Percentiles rank a stretch among this genome's conserved stretches.
Evolutionary conservation across 139 green algal species (phyloP).

Genomic region (Haematococcus sp.): DNA sequence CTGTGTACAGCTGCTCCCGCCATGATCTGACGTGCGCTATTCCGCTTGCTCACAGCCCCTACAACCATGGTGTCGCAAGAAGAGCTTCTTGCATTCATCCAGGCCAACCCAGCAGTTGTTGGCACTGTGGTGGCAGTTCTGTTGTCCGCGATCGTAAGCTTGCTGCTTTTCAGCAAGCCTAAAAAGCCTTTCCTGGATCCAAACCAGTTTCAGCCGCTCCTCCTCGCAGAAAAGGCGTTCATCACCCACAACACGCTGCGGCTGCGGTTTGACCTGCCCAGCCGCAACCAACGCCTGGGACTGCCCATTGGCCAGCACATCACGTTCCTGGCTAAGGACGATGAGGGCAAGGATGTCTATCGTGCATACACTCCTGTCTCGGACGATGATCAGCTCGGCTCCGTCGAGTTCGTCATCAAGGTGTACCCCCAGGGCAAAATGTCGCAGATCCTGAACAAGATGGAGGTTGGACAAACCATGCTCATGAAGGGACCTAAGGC

Average conservation of each 20-base stretch:
- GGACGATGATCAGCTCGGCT: slow-evolving; percentile 50
- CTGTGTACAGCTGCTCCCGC: too few relatives aligned
- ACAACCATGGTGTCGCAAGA: too few relatives aligned
- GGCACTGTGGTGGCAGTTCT: too few relatives aligned
- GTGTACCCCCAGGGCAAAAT: slow-evolving; percentile 87
- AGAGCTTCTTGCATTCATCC: too few relatives aligned
- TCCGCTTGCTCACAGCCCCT: too few relatives aligned
- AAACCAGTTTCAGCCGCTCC: slow-evolving; percentile 44
- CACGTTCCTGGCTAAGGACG: slow-evolving; percentile 54
- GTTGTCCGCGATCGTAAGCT: too few relatives aligned
- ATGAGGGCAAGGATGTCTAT: slow-evolving; percentile 61
- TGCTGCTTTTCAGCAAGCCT: too few relatives aligned
- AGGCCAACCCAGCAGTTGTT: too few relatives aligned
- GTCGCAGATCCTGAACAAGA: slow-evolving; percentile 77
- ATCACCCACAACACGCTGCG: slow-evolving; percentile 68
- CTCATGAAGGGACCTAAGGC: slow-evolving; percentile 86
- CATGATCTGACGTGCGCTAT: too few relatives aligned
- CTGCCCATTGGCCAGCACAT: slow-evolving; percentile 87
- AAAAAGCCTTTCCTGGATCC: slow-evolving; percentile 52
- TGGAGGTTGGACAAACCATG: slow-evolving; percentile 76
- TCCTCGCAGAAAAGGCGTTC: slow-evolving; percentile 36
- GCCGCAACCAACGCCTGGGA: slow-evolving; percentile 60
- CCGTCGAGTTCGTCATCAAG: slow-evolving; percentile 89
- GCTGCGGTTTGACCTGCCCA: slow-evolving; percentile 68
- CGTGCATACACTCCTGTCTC: slow-evolving; percentile 79